These are phyloP conservation scores for Xerocomus brunneocitrinus DNA, from an alignment of 768 basidiomycete species.

Conservation along the genomic window DNA sequence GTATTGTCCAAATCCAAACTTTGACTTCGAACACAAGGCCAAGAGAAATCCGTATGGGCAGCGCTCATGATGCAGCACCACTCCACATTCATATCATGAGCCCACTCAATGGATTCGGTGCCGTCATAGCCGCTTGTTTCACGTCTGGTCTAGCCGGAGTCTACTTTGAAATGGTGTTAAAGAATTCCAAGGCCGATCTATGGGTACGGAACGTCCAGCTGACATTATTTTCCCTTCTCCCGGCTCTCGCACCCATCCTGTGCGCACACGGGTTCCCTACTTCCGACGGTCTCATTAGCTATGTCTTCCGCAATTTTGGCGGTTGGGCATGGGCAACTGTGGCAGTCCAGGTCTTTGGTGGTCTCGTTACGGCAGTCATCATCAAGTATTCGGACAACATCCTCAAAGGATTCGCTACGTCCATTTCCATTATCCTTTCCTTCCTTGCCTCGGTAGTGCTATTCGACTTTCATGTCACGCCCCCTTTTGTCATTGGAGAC, in stretches of 20 bases:
- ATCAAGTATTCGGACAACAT: slow-evolving; percentile 98
- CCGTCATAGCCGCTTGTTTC: slow-evolving; percentile 81
- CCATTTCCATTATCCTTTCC: slow-evolving; percentile 87
- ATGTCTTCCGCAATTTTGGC: slow-evolving; percentile 86
- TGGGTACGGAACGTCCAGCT: slow-evolving; percentile 92
- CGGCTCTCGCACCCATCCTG: slow-evolving; percentile 80
- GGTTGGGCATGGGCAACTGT: slow-evolving; percentile 96
- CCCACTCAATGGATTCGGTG: slow-evolving; percentile 76
- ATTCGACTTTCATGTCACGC: slow-evolving; percentile 87
- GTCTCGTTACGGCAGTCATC: slow-evolving; percentile 89
- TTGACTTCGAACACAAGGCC: slow-evolving; percentile 32
- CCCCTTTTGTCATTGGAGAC: slow-evolving; percentile 82
- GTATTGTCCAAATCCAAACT: slow-evolving; percentile 90
- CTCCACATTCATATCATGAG: slow-evolving; percentile 70
- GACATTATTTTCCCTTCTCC: slow-evolving; percentile 84
- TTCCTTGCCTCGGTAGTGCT: slow-evolving; percentile 91
- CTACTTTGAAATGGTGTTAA: slow-evolving; percentile 92
- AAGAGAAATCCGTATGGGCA: slow-evolving; percentile 49
- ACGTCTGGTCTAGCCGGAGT: slow-evolving; percentile 89
- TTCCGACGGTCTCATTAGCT: slow-evolving; percentile 47
- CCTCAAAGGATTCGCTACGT: slow-evolving; percentile 96
- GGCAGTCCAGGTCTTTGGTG: slow-evolving; percentile 83
- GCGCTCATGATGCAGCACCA: slow-evolving; percentile 61
- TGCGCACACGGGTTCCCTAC: slow-evolving; percentile 41
- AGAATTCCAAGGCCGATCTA: slow-evolving; percentile 75